Evolutionary conservation across 2,329 filamentous ascomycete species (phyloP), one percentile per base, ranked within the genome.

Genomic region (Diplodia intermedia): DNA sequence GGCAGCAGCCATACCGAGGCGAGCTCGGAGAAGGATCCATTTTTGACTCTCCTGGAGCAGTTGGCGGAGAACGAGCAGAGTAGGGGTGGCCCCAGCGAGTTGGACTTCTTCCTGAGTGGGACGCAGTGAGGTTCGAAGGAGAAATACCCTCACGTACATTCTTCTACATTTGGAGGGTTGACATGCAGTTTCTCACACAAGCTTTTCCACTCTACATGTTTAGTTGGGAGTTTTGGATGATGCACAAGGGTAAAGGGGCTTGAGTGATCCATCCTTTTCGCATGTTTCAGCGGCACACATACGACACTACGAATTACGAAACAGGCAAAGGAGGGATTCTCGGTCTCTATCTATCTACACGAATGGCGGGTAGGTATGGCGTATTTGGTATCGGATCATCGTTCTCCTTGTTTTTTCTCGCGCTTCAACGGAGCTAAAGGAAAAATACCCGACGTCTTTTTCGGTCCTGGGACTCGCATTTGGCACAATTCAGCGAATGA

Each of bases 31-130:
- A 63, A 68, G 29, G 92, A 95, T 74, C 91, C 92, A 0, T 95
- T 96, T 75, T 79, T 95, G 50, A 91, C 87, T 70, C 79, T 95
- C 52, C 81, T 95, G 43, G 92, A 95, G 76, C 91, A 95, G 79
- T 83, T 95, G 69, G 92, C 91, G 0, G 91, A 95, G 78, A 93
- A 92, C 73, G 91, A 94, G 78, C 86, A 91, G 65, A 83, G 84
- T 52, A 83, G 86, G 63, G 91, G 89, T 0, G 86, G 89, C 11
- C 90, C 90, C 14, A 90, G 86, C 71, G 91, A 94, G 75, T 80
- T 95, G 73, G 91, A 94, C 76, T 94, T 92, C 79, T 94, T 94
- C 74, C 80, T 94, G 69, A 75, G 77, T 71, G 60, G 60, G 29
- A 50, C 60, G 29, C 60, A 63, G 31, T 63, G 31, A 63, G 43